Base-by-base conservation (phyloP, 768 basidiomycete genomes). In the Porpolomopsis calyptriformis region DNA sequence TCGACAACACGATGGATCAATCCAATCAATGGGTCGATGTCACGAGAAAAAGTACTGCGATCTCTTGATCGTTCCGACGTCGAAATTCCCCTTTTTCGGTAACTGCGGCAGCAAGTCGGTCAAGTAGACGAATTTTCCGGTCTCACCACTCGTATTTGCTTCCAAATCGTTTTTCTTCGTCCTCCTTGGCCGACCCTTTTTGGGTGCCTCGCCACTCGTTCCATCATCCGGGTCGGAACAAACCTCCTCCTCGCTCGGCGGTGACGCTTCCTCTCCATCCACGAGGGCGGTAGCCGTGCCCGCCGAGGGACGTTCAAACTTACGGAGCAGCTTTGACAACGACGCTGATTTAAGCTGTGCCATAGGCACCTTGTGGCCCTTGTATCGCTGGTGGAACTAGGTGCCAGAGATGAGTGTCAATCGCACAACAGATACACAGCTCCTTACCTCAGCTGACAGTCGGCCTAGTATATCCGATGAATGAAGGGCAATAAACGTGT, bases 31-130 rank as follows among this genome's bases (percentile, higher is more conserved):
- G n/a, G n/a, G n/a, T n/a, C n/a, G 9, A 23, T 7, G 26, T 24
- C 76, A 96, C 35, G 92, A 93, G 74, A 97, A 98, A 76, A 98
- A 98, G 64, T 97, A 98, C 29, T 73, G 71, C 35, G 85, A 88
- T 47, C 78, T 64, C 60, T 83, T 83, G 64, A 97, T 92, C 49
- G 70, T 71, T 55, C 77, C 70, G 51, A 98, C 89, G 52, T 87
- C 76, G 60, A 98, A 96, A 47, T 70, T 68, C 45, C 94, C 94
- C 67, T 87, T 89, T 62, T 76, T 59, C 0, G 94, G 94, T 18
- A 91, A 61, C 0, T 80, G 82, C 0, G 92, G 92, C 16, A 97
- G 62, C 53, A 93, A 52, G 53, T 87, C 82, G 25, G 68, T 63
- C 36, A 98, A 63, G 53, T 78, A 70, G 45, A 96, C 74, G 59